phyloP scores from a whole-genome alignment of 371 early-diverging fungal genomes.

The Fennellomyces sp. region DNA sequence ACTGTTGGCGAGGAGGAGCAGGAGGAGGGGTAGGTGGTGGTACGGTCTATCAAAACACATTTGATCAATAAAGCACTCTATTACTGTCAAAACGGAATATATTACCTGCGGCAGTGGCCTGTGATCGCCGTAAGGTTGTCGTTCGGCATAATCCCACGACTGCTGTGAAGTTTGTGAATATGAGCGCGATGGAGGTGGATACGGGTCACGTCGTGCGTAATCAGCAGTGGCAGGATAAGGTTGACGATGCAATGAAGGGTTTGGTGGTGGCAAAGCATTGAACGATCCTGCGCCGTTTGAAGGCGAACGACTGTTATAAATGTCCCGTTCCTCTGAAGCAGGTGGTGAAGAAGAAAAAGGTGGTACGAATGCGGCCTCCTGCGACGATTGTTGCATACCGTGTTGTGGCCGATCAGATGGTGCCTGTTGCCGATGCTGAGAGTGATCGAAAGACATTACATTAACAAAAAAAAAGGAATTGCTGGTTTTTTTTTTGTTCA shows the following conservation, averaged over 20 bases:
- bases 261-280: slow-evolving; percentile 10
- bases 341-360: neutral
- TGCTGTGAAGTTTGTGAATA: neutral
- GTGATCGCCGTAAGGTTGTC: slow-evolving; percentile 1
- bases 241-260: slow-evolving; percentile 10
- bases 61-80: too few species aligned
- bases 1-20: too few species aligned
- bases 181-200: slow-evolving; percentile 10
- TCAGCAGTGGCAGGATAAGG: slow-evolving; percentile 12
- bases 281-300: slow-evolving; percentile 17
- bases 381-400: neutral
- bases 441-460: slow-evolving; percentile 40
- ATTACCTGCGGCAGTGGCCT: neutral
- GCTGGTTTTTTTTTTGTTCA: too few species aligned
- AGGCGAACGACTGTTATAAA: slow-evolving; percentile 13
- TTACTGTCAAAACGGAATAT: too few species aligned
- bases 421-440: slow-evolving; percentile 27
- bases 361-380: neutral
- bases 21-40: neutral
- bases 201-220: slow-evolving; percentile 15
- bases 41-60: too few species aligned
- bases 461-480: neutral
- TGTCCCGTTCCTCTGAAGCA: slow-evolving; percentile 15
- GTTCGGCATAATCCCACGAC: slow-evolving; percentile 14
- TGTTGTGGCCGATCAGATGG: slow-evolving; percentile 15